These are phyloP conservation scores for Epichloe sp. DNA, from an alignment of 2,329 filamentous ascomycete species.

Conservation along the genomic window DNA sequence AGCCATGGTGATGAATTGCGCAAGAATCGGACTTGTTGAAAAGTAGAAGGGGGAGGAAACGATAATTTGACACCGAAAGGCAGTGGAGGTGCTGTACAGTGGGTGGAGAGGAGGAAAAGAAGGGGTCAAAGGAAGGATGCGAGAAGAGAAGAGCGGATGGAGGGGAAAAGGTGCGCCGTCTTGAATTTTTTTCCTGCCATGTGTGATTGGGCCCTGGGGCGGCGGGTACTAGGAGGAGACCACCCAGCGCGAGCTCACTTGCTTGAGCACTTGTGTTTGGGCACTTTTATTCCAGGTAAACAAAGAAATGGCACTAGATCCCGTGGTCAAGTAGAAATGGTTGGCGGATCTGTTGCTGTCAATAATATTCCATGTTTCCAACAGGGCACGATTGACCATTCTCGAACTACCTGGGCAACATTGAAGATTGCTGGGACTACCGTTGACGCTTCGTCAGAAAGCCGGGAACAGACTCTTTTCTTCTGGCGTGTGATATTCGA, in stretches of 20 bases:
- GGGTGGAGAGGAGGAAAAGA: conserved; percentile 9
- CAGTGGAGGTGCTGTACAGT: conserved; percentile 11
- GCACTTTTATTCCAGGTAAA: background rate
- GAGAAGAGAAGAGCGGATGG: conserved; percentile 15
- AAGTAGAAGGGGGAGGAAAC: conserved; percentile 15
- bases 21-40: conserved; percentile 18
- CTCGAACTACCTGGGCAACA: no score
- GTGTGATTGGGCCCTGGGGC: conserved; percentile 23
- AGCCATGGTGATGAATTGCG: conserved; percentile 42
- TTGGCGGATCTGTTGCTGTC: no score
- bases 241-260: background rate
- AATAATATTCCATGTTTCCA: no score
- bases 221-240: conserved; percentile 6
- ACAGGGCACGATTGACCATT: no score
- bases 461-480: no score
- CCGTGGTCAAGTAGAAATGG: no score
- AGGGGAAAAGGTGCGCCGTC: conserved; percentile 14
- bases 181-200: conserved; percentile 24
- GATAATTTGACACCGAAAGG: conserved; percentile 11
- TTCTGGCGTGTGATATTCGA: background rate
- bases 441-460: no score
- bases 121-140: conserved; percentile 11
- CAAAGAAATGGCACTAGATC: background rate
- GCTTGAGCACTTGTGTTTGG: background rate
- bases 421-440: no score